Evolutionary conservation across 805 yeast species (phyloP).

Genomic region (Kodamaea nitidulidarum): DNA sequence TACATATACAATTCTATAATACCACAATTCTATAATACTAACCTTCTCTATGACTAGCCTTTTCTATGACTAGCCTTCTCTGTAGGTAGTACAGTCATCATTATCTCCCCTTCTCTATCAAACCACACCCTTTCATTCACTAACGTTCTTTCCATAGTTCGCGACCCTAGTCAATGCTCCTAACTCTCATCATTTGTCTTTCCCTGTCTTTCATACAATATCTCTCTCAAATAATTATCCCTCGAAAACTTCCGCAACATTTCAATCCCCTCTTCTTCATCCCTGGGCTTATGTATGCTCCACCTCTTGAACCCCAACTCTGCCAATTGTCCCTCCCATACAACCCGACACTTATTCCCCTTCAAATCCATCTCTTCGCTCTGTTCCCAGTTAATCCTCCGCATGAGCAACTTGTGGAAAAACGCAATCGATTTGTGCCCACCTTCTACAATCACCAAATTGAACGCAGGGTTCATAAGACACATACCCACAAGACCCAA

Average conservation of each 20-base stretch:
- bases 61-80: too few relatives aligned
- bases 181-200: too few relatives aligned
- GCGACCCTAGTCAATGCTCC: too few relatives aligned
- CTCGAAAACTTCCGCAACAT: conserved; percentile 49
- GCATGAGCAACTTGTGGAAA: conserved; percentile 56
- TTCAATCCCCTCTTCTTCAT: conserved; percentile 48
- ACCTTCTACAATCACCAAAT: conserved; percentile 73
- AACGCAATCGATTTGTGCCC: conserved; percentile 56
- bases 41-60: too few relatives aligned
- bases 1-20: too few relatives aligned
- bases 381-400: conserved; percentile 69
- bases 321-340: conserved; percentile 71
- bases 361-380: neutral
- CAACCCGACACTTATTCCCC: conserved; percentile 25
- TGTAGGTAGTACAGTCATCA: too few relatives aligned
- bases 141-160: too few relatives aligned
- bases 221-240: conserved; percentile 48
- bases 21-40: too few relatives aligned
- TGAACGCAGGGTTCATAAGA: conserved; percentile 42
- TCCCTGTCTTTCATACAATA: neutral
- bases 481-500: conserved; percentile 61
- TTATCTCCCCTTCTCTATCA: too few relatives aligned
- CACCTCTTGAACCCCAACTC: conserved; percentile 59
- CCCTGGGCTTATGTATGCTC: conserved; percentile 55
- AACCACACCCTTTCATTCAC: too few relatives aligned